Conservation (phyloP, 257 asterid genomes). For the Solanum tarapatanum region DNA sequence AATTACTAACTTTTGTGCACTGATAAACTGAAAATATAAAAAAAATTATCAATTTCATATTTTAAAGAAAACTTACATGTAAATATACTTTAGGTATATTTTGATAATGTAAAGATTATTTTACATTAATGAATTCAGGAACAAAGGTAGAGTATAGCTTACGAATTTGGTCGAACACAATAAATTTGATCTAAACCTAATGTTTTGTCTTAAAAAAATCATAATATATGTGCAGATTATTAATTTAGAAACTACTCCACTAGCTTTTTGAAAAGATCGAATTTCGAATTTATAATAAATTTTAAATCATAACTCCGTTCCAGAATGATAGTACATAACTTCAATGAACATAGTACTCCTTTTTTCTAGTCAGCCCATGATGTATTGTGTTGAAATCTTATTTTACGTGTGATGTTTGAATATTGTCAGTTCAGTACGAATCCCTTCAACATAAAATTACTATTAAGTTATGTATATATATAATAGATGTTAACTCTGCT, state of each 20-base stretch:
- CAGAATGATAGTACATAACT: neutral
- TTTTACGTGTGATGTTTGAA: neutral
- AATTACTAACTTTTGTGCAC: neutral
- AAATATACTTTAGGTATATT: neutral
- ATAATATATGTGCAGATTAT: neutral
- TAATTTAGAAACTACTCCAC: neutral
- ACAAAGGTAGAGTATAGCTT: neutral
- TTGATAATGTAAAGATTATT: neutral
- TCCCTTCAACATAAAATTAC: neutral
- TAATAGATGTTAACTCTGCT: accelerated
- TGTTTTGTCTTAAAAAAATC: neutral
- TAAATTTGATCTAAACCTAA: neutral
- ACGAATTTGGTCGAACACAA: neutral
- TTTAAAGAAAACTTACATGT: neutral
- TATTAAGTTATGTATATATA: too few relatives aligned
- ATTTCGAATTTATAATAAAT: neutral
- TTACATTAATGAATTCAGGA: neutral
- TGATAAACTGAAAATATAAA: neutral
- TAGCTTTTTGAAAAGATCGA: accelerated
- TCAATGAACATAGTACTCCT: neutral
- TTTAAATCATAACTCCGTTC: neutral
- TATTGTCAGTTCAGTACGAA: neutral
- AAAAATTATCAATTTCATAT: neutral
- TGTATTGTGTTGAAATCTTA: neutral
- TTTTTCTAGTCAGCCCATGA: neutral